Base-by-base conservation (phyloP, 2,329 filamentous ascomycete genomes). In the Erysiphe pulchra region DNA sequence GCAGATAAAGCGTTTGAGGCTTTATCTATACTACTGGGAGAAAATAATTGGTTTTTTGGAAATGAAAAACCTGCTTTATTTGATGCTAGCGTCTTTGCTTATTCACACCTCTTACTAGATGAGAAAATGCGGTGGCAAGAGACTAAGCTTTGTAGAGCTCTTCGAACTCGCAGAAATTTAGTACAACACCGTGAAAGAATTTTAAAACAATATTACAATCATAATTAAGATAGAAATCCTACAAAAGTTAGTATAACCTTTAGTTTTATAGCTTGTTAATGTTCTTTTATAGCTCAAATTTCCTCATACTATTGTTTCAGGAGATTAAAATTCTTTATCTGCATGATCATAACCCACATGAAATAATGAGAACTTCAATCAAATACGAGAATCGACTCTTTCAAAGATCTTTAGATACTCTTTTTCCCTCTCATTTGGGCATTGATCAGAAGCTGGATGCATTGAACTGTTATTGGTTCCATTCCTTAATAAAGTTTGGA, bases 81-180 rank as follows among this genome's bases (percentile, higher is more conserved):
- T 53, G 90, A 98, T 61, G 86, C 87, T 7, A 75, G 74, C 46
- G 73, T 95, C 2, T 95, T 94, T 62, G 77, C 84, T 3, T 98
- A 94, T 60, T 86, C 82, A 0, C 75, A 92, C 59, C 64, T 92
- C 44, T 65, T 95, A 45, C 62, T 92, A 45, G 74, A 80, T 48
- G 68, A 75, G 32, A 55, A 54, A 1, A 55, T 56, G 39, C 52
- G 52, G 51, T 86, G 81, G 80, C 65, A 63, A 48, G 73, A 81
- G 47, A 69, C 68, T 49, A 64, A 66, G 45, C 62, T 92, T 45
- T 65, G 60, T 13, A 65, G 69, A 46, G 62, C 71, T 44, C 56
- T 92, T 47, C 60, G 59, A 45, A 63, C 63, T 47, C 70, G 74
- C 53, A 63, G 65, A 7, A 76, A 74, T 53, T 64, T 94, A 50